phyloP scores from a whole-genome alignment of 75 land plant species.

The Selaginella tamariscina region DNA sequence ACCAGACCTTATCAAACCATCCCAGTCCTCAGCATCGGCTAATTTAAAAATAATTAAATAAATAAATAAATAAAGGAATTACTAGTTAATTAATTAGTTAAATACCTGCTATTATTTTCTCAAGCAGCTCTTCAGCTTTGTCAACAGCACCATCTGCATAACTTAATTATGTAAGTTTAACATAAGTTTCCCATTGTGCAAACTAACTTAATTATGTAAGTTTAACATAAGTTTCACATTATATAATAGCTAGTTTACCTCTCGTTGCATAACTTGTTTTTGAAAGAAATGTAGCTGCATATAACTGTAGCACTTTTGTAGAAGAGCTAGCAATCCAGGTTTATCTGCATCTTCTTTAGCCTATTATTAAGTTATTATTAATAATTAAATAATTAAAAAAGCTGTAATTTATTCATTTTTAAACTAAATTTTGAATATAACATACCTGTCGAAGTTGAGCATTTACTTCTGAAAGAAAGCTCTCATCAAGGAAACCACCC shows the following conservation, averaged over 20 bases:
- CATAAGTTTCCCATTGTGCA: background rate
- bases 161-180: background rate
- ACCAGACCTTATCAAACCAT: conserved; percentile 44
- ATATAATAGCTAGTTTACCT: conserved; percentile 31
- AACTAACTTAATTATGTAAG: background rate
- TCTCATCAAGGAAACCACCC: conserved; percentile 80
- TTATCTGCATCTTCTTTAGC: conserved; percentile 86
- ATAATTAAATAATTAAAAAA: background rate
- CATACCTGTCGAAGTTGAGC: conserved; percentile 86
- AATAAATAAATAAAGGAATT: background rate
- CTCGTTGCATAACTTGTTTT: conserved; percentile 76
- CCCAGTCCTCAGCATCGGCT: conserved; percentile 70
- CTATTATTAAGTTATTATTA: conserved; percentile 18
- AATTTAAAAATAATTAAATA: too few species aligned
- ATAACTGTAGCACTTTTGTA: conserved; percentile 89
- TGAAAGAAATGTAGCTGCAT: conserved; percentile 60
- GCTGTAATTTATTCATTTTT: background rate
- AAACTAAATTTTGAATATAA: background rate
- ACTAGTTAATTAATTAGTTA: background rate
- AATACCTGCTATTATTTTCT: conserved; percentile 57
- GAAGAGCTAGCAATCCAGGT: conserved; percentile 81
- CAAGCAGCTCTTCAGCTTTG: conserved; percentile 62
- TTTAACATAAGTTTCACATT: background rate
- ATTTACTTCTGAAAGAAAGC: conserved; percentile 82
- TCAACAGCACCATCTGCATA: conserved; percentile 41